Conservation (phyloP, 2,329 filamentous ascomycete species). For the Amesomyces nigricolor region DNA sequence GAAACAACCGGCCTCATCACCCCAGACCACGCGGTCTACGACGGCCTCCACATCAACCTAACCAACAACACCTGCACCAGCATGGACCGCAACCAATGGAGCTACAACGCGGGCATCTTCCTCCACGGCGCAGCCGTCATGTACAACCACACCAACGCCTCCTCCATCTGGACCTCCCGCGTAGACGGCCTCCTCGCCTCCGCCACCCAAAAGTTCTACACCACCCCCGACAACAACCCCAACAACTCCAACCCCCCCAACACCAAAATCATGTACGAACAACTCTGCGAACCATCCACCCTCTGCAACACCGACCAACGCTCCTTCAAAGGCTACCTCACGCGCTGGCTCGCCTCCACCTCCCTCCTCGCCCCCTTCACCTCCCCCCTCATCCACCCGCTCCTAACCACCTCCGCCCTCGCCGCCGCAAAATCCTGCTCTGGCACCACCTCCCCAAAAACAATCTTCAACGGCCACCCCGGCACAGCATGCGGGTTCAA, state of each 20-base stretch:
- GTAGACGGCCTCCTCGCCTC: conserved; percentile 52
- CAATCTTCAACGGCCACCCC: conserved; percentile 43
- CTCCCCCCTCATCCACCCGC: conserved; percentile 42
- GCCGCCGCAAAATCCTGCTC: conserved; percentile 50
- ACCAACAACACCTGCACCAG: conserved; percentile 41
- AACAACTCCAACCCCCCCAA: conserved; percentile 20
- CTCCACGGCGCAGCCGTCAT: conserved; percentile 57
- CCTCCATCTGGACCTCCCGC: conserved; percentile 50
- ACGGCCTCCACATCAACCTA: conserved; percentile 39
- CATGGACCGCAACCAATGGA: conserved; percentile 58
- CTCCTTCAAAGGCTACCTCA: conserved; percentile 70
- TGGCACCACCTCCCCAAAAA: conserved; percentile 31
- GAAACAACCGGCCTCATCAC: conserved; percentile 50
- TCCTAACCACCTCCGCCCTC: conserved; percentile 46
- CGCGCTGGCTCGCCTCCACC: conserved; percentile 58
- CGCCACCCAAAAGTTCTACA: conserved; percentile 55
- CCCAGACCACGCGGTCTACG: conserved; percentile 49
- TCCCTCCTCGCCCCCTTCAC: conserved; percentile 51
- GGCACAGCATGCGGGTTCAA: conserved; percentile 62
- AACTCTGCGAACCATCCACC: conserved; percentile 55
- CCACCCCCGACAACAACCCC: conserved; percentile 25
- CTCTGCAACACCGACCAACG: conserved; percentile 66
- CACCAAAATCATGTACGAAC: conserved; percentile 55
- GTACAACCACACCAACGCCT: conserved; percentile 54
- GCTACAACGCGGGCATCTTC: conserved; percentile 64